Evolutionary conservation across 345 rosid species (phyloP), one percentile per base, ranked within the genome.

Genomic region (Eucalyptus tenuipes): DNA sequence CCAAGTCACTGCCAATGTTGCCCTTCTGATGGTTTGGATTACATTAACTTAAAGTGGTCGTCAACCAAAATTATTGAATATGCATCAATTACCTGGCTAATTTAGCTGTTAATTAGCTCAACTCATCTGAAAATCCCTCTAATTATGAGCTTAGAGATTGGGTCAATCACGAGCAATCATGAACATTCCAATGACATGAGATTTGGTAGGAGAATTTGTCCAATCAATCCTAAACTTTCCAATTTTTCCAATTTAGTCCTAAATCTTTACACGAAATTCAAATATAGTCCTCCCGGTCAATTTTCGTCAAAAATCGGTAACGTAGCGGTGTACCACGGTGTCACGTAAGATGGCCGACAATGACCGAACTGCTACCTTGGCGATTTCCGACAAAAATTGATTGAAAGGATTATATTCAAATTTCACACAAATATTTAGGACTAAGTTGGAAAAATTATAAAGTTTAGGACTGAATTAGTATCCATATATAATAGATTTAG

Each of bases 281-380:
- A 55, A 24, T 55, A 55, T 13, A 29, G 16, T 61, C 33, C 4
- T 61, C 1, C 7, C 0, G 15, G 17, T 29, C 33, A 61, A 27
- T 61, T 61, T 61, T 61, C 7, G 2, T 29, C n/a, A 13, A 13
- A 61, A 29, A 61, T 61, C 1, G 0, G 8, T 61, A 13, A 61
- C 2, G 4, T 1, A 17, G 8, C 0, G 4, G 33, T 13, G 8
- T 25, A 20, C 25, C 25, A 52, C 0, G 10, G 8, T 55, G 29
- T 55, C 61, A 24, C 3, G 6, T 24, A 55, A 55, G 29, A 55
- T 25, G 29, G 33, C 31, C 68, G 1, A 61, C 8, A 13, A 61
- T 61, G 3, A 61, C 33, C 1, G 0, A 29, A 61, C 8, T 13
- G 0, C 8, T 61, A 61, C 15, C 0, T 29, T 6, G 3, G 7